A percentile compares a stretch with the other conserved stretches of the same genome.
Conservation (phyloP, 2,329 filamentous ascomycete genomes). For the Westerdykella sp. region DNA sequence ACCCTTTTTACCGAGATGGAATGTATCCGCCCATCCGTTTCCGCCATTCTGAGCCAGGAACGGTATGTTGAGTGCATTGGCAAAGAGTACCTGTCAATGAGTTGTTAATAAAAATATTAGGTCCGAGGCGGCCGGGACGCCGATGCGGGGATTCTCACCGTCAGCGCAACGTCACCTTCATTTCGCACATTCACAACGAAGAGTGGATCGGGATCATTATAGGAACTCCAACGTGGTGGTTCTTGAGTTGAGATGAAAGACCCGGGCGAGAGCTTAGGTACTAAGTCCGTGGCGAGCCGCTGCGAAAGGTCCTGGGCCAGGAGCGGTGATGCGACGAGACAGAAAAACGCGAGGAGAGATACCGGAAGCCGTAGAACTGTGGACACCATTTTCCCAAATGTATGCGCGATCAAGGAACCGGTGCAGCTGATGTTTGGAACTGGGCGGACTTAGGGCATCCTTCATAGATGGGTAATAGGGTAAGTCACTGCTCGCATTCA, state of each 20-base stretch:
- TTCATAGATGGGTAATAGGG: no score
- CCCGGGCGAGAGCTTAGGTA: background rate
- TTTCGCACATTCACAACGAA: constrained; percentile 16
- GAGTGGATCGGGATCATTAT: constrained; percentile 12
- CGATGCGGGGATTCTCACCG: constrained; percentile 6
- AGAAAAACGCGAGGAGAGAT: no score
- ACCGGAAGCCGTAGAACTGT: no score
- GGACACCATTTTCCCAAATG: no score
- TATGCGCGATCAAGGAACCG: no score
- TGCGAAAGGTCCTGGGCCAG: no score
- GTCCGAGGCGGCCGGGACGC: background rate
- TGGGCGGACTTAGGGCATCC: no score
- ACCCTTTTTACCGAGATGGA: constrained; percentile 16
- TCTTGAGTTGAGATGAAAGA: constrained; percentile 8
- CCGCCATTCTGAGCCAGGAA: constrained; percentile 27
- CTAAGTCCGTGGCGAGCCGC: no score
- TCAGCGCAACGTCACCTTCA: constrained; percentile 17
- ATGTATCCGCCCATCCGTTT: constrained; percentile 22
- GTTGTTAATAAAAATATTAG: background rate
- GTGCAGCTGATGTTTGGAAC: no score
- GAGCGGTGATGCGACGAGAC: no score
- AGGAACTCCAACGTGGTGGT: constrained; percentile 20
- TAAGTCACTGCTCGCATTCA: no score
- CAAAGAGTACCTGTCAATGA: background rate
- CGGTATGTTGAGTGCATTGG: constrained; percentile 7